Conservation (phyloP, 2,329 filamentous ascomycete species). For the Fusarium vanettenii region DNA sequence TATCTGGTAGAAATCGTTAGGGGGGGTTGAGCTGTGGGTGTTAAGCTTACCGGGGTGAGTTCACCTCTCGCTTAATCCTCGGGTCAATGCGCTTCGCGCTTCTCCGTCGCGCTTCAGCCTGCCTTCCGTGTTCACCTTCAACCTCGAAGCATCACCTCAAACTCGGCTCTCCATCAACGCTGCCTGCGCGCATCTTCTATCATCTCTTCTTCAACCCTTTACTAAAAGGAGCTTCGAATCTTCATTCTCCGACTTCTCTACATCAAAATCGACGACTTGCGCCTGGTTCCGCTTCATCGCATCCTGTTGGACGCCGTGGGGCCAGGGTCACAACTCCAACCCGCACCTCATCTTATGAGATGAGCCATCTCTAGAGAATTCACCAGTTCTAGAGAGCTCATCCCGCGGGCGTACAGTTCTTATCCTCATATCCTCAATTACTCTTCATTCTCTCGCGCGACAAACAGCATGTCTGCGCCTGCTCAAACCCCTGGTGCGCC, state of each 20-base stretch:
- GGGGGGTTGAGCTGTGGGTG: background rate
- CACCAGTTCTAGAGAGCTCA: background rate
- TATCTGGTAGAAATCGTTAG: background rate
- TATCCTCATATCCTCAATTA: background rate
- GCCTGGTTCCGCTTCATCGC: background rate
- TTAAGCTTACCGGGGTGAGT: background rate
- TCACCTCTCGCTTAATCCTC: background rate
- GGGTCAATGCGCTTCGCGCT: background rate
- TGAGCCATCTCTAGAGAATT: constrained; percentile 17
- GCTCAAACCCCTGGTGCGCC: constrained; percentile 45
- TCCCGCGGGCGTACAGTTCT: background rate
- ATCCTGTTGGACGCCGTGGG: constrained; percentile 3
- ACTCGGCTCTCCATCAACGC: background rate
- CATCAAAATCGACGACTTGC: constrained; percentile 2
- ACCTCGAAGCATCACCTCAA: background rate
- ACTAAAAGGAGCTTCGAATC: background rate
- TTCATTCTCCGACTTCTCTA: background rate
- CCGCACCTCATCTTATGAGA: constrained; percentile 8
- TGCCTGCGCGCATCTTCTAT: background rate
- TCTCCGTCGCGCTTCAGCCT: background rate
- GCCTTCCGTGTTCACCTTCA: background rate
- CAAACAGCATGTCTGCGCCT: constrained; percentile 50
- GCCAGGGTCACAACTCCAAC: background rate
- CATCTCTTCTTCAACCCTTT: background rate
- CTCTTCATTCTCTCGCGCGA: background rate